Evolutionary conservation across 176 grass and related monocot species (phyloP).

Genomic region (Tuctoria greenei): DNA sequence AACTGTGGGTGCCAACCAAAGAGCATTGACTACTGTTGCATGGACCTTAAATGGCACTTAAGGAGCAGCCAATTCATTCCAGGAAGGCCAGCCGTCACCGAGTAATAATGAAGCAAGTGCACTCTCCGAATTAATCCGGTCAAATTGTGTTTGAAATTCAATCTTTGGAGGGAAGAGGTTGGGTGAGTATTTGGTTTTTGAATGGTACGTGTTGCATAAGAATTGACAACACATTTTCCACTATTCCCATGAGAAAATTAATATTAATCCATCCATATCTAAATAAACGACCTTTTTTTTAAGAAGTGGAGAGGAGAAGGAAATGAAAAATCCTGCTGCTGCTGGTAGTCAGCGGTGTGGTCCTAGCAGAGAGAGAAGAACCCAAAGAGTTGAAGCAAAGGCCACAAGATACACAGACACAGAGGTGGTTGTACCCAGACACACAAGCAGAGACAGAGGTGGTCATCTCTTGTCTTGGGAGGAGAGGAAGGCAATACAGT

Average conservation of each 20-base stretch:
- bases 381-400: neutral
- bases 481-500: neutral
- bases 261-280: no score
- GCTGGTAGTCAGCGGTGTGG: neutral
- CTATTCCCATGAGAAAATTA: no score
- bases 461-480: neutral
- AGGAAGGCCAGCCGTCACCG: neutral
- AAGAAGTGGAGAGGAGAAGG: neutral
- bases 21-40: no score
- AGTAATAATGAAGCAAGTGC: conserved; percentile 12
- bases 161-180: conserved; percentile 23
- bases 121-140: conserved; percentile 13
- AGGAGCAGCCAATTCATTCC: neutral
- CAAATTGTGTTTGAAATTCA: conserved; percentile 15
- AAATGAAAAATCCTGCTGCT: neutral
- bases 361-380: neutral
- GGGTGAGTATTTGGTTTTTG: neutral
- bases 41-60: no score
- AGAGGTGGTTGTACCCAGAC: conserved; percentile 21
- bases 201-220: neutral
- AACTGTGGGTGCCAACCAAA: no score
- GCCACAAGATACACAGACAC: neutral
- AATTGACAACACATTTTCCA: neutral
- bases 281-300: neutral
- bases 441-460: no score